Percentiles rank a stretch among this genome's conserved stretches.
phyloP scores from a whole-genome alignment of 257 asterid genomes.

The Anisodus acutangulus region DNA sequence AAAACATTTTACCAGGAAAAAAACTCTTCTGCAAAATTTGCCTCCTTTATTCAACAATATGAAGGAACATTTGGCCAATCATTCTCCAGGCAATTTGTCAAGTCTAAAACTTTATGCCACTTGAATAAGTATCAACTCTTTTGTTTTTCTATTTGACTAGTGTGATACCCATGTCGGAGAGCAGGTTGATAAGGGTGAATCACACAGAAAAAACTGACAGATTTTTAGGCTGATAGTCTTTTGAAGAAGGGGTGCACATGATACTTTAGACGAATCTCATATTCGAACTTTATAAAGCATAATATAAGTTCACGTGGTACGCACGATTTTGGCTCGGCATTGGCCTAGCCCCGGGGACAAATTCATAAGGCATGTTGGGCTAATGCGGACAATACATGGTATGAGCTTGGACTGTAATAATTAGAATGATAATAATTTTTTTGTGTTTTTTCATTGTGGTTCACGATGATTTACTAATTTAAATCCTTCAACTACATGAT shows the following conservation, averaged over 20 bases:
- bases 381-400: no score
- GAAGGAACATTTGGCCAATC: not conserved
- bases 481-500: not conserved
- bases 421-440: no score
- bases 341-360: not conserved
- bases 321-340: fast-evolving
- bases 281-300: not conserved
- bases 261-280: not conserved
- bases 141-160: not conserved
- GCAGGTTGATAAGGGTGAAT: not conserved
- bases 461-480: no score
- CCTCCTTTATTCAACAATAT: not conserved
- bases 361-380: no score
- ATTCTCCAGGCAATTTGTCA: not conserved
- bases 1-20: not conserved
- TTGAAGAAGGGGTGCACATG: not conserved
- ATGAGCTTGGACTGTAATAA: no score
- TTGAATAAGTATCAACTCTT: not conserved
- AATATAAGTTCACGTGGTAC: not conserved
- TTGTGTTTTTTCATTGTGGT: no score
- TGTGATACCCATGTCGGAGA: not conserved
- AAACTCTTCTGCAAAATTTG: not conserved
- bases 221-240: not conserved
- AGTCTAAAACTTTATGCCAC: not conserved
- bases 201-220: not conserved